These are phyloP conservation scores for Mimosa pudica DNA, from an alignment of 306 rosid genomes.

Conservation along the genomic window DNA sequence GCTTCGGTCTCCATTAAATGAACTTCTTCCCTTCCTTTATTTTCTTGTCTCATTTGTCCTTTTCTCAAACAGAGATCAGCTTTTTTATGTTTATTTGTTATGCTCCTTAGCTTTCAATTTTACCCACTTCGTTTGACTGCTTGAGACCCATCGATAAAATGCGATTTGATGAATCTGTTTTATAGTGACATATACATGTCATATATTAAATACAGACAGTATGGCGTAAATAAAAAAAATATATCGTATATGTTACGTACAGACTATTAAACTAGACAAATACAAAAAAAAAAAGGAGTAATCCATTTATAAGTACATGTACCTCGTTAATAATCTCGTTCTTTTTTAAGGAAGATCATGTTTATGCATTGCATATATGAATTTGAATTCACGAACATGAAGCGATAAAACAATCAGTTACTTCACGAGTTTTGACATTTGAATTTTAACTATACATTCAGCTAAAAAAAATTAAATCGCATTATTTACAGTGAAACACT, in stretches of 20 bases:
- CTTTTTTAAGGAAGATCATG: too few species aligned
- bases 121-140: neutral
- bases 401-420: neutral
- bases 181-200: neutral
- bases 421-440: too few species aligned
- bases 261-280: too few species aligned
- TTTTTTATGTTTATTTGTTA: neutral
- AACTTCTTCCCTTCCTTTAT: neutral
- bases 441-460: neutral
- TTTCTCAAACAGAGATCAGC: neutral
- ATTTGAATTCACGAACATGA: too few species aligned
- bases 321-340: too few species aligned
- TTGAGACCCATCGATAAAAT: neutral
- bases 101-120: neutral
- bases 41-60: neutral
- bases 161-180: neutral
- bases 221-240: too few species aligned
- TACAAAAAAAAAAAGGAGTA: too few species aligned
- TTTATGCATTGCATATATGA: too few species aligned
- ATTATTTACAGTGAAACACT: too few species aligned
- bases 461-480: too few species aligned
- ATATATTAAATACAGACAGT: too few species aligned
- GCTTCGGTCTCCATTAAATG: neutral
- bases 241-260: too few species aligned
- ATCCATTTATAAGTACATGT: neutral